Percentiles rank a stretch among this genome's conserved stretches.
Evolutionary conservation across 2,329 filamentous ascomycete species (phyloP).

Genomic region (Aureobasidium sp.): DNA sequence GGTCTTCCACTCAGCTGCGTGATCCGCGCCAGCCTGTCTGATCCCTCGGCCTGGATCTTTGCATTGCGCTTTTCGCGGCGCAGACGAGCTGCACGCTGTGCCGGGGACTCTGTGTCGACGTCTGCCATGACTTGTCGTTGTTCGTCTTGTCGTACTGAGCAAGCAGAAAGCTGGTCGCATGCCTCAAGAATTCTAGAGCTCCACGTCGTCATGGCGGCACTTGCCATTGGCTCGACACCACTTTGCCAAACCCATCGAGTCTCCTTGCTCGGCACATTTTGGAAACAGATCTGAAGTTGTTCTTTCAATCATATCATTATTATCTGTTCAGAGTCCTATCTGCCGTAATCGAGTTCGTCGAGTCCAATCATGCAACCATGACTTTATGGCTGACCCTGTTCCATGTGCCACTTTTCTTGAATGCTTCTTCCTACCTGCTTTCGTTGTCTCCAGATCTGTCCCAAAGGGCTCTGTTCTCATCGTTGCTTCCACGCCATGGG

Average conservation of each 20-base stretch:
- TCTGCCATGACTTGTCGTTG: slow-evolving; percentile 15
- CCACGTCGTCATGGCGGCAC: slow-evolving; percentile 1
- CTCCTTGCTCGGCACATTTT: background rate
- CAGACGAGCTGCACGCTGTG: slow-evolving; percentile 55
- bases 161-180: slow-evolving; percentile 1
- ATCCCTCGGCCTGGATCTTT: slow-evolving; percentile 65
- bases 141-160: background rate
- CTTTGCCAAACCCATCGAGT: background rate
- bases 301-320: background rate
- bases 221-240: background rate
- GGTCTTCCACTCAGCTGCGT: slow-evolving; percentile 56
- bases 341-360: background rate
- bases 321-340: no score
- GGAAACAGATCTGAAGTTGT: no score
- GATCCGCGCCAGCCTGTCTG: slow-evolving; percentile 63
- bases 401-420: background rate
- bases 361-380: background rate
- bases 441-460: no score
- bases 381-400: background rate
- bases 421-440: background rate
- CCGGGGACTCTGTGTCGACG: slow-evolving; percentile 30
- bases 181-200: background rate
- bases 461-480: background rate
- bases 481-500: background rate
- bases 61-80: slow-evolving; percentile 72